phyloP scores from a whole-genome alignment of 768 basidiomycete species.

The Suillus subalutaceus region DNA sequence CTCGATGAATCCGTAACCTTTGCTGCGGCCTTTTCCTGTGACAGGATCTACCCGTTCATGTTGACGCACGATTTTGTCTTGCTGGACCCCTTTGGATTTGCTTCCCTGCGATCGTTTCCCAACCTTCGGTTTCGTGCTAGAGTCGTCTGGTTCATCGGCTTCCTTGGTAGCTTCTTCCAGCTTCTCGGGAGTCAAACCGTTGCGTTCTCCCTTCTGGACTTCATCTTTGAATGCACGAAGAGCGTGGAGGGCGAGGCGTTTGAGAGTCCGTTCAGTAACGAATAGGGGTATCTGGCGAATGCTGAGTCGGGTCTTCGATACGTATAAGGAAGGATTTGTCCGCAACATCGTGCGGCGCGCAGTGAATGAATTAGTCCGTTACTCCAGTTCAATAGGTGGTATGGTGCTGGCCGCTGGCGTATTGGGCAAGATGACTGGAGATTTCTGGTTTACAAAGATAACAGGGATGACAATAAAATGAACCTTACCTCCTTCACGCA shows the following conservation, averaged over 20 bases:
- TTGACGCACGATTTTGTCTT: conserved; percentile 92
- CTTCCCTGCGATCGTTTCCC: conserved; percentile 28
- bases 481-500: conserved; percentile 89
- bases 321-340: conserved; percentile 91
- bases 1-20: conserved; percentile 96
- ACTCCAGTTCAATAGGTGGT: conserved; percentile 77
- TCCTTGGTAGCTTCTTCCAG: conserved; percentile 46
- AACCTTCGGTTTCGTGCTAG: conserved; percentile 27
- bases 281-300: conserved; percentile 92
- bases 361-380: conserved; percentile 83
- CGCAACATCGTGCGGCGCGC: conserved; percentile 82
- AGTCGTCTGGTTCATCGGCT: conserved; percentile 18
- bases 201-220: conserved; percentile 61
- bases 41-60: conserved; percentile 86
- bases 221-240: conserved; percentile 79
- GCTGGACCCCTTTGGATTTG: conserved; percentile 60
- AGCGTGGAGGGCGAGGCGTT: conserved; percentile 84
- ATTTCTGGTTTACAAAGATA: conserved; percentile 10
- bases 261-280: conserved; percentile 87
- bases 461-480: not conserved
- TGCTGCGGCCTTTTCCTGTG: conserved; percentile 84
- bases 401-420: conserved; percentile 77
- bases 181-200: conserved; percentile 74
- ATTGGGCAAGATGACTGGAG: conserved; percentile 85
- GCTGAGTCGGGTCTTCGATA: conserved; percentile 92